Evolutionary conservation across 129 eudicot genomes (phyloP), one percentile per base, ranked within the genome.

Genomic region (Artemisia tridentata): DNA sequence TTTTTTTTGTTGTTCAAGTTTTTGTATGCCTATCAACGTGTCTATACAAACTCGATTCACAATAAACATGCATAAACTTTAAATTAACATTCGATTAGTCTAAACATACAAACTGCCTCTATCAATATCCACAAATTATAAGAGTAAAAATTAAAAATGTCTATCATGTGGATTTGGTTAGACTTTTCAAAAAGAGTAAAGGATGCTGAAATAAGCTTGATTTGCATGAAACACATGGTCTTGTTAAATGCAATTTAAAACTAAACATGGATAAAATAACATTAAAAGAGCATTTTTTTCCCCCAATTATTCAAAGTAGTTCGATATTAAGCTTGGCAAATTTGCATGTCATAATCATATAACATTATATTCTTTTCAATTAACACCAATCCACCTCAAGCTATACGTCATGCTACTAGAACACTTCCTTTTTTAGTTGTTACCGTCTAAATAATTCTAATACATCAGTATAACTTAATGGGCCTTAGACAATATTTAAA

Each of bases 271-370:
- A 2, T 21, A 31, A 50, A 50, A 14, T 13, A 50, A 13, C 14
- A 67, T 65, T 65, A 23, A 65, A 18, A 23, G 25, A 23, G 25
- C 25, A 23, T 23, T 23, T 23, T 23, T 23, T 23, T 23, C 2
- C 1, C 25, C 25, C 25, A 23, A 23, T 23, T 23, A 23, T 23
- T 23, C 18, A 18, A 9, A 65, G 20, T 31, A 23, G 55, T 16
- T 31, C 19, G 51, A 64, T 64, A 64, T 21, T 38, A 64, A 64
- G 15, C 15, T 41, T 41, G 68, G 31, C 68, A 43, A 34, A 65
- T 65, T 65, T 65, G 69, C 53, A 46, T 65, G 70, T 65, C 70
- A 65, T 19, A 62, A 62, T 62, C 47, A 62, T 62, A 62, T 27
- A 17, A 13, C 19, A 11, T 62, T 25, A 25, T 13, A 62, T 54